A percentile compares a stretch with the other conserved stretches of the same genome.
Conservation (phyloP, 306 rosid genomes). For the Delonix regia region DNA sequence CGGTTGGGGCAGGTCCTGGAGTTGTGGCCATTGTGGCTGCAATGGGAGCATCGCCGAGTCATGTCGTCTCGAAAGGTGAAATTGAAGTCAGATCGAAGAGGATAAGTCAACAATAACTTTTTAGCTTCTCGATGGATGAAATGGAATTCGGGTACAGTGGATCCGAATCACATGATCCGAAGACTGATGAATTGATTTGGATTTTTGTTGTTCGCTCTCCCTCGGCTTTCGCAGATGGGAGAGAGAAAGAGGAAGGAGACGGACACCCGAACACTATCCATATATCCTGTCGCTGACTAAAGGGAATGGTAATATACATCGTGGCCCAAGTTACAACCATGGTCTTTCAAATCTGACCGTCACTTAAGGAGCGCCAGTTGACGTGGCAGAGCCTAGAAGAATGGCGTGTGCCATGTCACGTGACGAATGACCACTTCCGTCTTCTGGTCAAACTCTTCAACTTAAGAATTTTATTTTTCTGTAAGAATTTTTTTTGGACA, state of each 20-base stretch:
- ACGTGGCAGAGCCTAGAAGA: conserved; percentile 27
- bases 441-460: background rate
- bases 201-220: conserved; percentile 32
- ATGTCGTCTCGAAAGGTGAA: conserved; percentile 33
- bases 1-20: conserved; percentile 97
- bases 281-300: conserved; percentile 58
- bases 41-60: conserved; percentile 98
- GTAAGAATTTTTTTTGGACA: too few species aligned
- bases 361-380: background rate
- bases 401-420: background rate
- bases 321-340: background rate
- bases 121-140: background rate
- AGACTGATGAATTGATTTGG: conserved; percentile 17
- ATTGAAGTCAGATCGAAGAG: conserved; percentile 30
- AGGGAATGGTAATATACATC: background rate
- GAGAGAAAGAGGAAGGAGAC: conserved; percentile 43
- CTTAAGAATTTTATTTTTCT: conserved; percentile 55
- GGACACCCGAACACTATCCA: conserved; percentile 58
- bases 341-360: background rate
- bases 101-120: background rate
- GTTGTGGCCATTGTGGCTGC: conserved; percentile 98
- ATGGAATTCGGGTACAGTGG: conserved; percentile 34
- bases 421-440: background rate
- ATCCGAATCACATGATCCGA: conserved; percentile 54
- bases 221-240: conserved; percentile 54